These are phyloP conservation scores for Angomonas ambiguus DNA, from an alignment of 208 protist species.

Conservation along the genomic window DNA sequence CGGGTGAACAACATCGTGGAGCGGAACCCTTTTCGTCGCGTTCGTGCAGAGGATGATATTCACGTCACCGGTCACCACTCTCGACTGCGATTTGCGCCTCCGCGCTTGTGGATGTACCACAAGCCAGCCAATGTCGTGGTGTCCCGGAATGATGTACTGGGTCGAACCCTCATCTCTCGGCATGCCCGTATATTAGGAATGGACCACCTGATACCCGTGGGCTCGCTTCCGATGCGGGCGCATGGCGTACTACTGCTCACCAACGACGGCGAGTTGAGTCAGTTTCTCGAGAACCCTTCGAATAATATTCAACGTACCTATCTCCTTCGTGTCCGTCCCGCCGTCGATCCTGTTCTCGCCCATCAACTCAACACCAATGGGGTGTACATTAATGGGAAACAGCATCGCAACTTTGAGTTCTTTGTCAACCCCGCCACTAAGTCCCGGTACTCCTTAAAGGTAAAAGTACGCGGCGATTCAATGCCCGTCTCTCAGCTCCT, in stretches of 20 bases:
- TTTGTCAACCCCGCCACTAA: slow-evolving; percentile 78
- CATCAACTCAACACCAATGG: slow-evolving; percentile 84
- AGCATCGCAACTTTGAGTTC: slow-evolving; percentile 63
- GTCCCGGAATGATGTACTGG: slow-evolving; percentile 68
- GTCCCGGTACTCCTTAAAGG: slow-evolving; percentile 77
- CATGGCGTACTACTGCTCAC: slow-evolving; percentile 83
- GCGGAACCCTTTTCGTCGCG: slow-evolving; percentile 76
- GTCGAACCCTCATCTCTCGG: slow-evolving; percentile 69
- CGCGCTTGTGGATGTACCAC: slow-evolving; percentile 87
- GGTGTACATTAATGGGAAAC: slow-evolving; percentile 72
- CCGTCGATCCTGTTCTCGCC: slow-evolving; percentile 79
- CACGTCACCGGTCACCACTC: slow-evolving; percentile 62
- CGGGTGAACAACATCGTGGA: slow-evolving; percentile 82
- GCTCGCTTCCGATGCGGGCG: slow-evolving; percentile 79
- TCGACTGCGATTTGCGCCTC: slow-evolving; percentile 72
- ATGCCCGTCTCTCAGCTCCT: slow-evolving; percentile 77
- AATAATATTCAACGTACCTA: slow-evolving; percentile 85
- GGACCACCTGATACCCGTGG: slow-evolving; percentile 84
- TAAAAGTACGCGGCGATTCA: slow-evolving; percentile 71
- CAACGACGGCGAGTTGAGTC: slow-evolving; percentile 86
- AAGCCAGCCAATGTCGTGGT: slow-evolving; percentile 87
- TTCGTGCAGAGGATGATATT: slow-evolving; percentile 71
- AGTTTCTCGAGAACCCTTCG: slow-evolving; percentile 71
- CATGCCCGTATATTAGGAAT: slow-evolving; percentile 82
- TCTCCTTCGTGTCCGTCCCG: slow-evolving; percentile 71